Conservation (phyloP, 352 stramenopile species). For the Globisporangium alternatum region DNA sequence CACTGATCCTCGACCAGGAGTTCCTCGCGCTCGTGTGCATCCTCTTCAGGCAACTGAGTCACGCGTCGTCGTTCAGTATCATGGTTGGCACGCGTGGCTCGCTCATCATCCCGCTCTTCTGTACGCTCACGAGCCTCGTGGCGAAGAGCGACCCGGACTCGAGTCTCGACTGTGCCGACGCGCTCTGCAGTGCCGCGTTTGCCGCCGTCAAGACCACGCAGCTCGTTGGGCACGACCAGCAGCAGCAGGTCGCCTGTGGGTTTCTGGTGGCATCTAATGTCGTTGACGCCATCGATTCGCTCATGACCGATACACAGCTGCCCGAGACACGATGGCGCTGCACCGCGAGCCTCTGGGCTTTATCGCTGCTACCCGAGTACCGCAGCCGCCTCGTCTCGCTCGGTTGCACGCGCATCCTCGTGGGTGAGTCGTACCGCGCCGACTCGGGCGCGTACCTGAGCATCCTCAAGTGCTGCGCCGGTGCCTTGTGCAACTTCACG, state of each 20-base stretch:
- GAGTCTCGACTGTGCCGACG: slow-evolving; percentile 59
- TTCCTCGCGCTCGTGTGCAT: slow-evolving; percentile 57
- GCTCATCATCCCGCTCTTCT: slow-evolving; percentile 48
- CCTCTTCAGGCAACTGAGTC: slow-evolving; percentile 56
- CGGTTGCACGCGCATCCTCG: slow-evolving; percentile 44
- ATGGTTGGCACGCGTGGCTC: slow-evolving; percentile 16
- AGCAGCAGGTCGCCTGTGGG: not conserved
- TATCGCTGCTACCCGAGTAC: slow-evolving; percentile 43
- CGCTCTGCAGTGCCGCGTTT: slow-evolving; percentile 59
- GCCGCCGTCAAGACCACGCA: slow-evolving; percentile 5
- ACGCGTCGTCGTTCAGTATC: slow-evolving; percentile 26
- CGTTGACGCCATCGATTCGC: slow-evolving; percentile 32
- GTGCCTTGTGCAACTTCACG: slow-evolving; percentile 60
- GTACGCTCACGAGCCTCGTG: slow-evolving; percentile 30
- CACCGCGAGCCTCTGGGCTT: slow-evolving; percentile 48
- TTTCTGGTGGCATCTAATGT: slow-evolving; percentile 34
- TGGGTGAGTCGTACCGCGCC: slow-evolving; percentile 35
- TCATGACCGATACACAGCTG: slow-evolving; percentile 34
- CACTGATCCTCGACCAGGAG: slow-evolving; percentile 18
- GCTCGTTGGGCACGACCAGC: not conserved
- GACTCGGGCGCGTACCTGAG: slow-evolving; percentile 21
- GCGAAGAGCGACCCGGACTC: slow-evolving; percentile 32
- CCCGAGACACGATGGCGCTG: slow-evolving; percentile 64
- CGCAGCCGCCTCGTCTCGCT: slow-evolving; percentile 45
- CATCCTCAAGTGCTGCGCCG: slow-evolving; percentile 58